phyloP scores from a whole-genome alignment of 1,284 basidiomycete genomes.

The Blastosporella zonata region DNA sequence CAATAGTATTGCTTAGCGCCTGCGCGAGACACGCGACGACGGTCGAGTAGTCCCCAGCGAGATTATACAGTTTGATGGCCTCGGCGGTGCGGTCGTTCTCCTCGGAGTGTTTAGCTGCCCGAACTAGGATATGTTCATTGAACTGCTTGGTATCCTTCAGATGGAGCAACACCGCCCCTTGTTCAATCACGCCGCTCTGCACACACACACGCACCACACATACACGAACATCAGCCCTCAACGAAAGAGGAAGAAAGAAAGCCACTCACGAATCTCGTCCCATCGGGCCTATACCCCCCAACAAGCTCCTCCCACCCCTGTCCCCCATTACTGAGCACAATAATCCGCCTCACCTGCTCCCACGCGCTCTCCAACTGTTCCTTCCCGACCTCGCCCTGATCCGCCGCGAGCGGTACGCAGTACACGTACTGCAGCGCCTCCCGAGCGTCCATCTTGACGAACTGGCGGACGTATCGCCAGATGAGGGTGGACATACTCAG shows the following conservation, averaged over 20 bases:
- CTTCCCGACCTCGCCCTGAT: slow-evolving; percentile 72
- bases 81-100: slow-evolving; percentile 82
- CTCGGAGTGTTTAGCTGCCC: slow-evolving; percentile 75
- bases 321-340: slow-evolving; percentile 83
- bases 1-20: slow-evolving; percentile 84
- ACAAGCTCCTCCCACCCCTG: slow-evolving; percentile 87
- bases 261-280: slow-evolving; percentile 74
- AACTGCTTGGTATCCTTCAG: slow-evolving; percentile 73
- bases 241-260: slow-evolving; percentile 19
- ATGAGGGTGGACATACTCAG: slow-evolving; percentile 86
- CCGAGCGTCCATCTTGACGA: slow-evolving; percentile 88
- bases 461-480: slow-evolving; percentile 91
- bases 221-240: background rate
- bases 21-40: slow-evolving; percentile 88
- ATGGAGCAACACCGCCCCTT: slow-evolving; percentile 75
- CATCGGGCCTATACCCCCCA: slow-evolving; percentile 88
- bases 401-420: slow-evolving; percentile 79
- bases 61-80: slow-evolving; percentile 94
- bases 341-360: slow-evolving; percentile 85
- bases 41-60: slow-evolving; percentile 88
- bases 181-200: slow-evolving; percentile 86
- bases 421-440: slow-evolving; percentile 97
- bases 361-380: slow-evolving; percentile 86
- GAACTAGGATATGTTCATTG: slow-evolving; percentile 80
- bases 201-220: background rate